Conservation (phyloP, 306 rosid genomes). For the Cicer arietinum region DNA sequence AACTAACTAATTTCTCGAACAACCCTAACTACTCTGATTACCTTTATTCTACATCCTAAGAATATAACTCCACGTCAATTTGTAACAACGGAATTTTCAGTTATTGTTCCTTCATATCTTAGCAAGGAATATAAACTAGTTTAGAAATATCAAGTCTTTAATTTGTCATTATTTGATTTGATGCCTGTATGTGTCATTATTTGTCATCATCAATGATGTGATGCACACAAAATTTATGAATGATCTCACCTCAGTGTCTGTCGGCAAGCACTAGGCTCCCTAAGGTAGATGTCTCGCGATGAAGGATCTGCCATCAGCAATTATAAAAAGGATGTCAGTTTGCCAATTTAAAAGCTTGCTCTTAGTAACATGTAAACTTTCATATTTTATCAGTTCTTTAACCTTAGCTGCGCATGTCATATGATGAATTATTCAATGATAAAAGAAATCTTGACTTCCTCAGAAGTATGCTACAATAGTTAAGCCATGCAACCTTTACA, state of each 20-base stretch:
- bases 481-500: slow-evolving; percentile 25
- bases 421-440: slow-evolving; percentile 27
- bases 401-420: slow-evolving; percentile 18
- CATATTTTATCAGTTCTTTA: slow-evolving; percentile 13
- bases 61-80: neutral
- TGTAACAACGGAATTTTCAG: neutral
- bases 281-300: slow-evolving; percentile 87
- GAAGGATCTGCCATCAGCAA: slow-evolving; percentile 67
- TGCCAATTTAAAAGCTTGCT: slow-evolving; percentile 22
- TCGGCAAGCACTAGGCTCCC: slow-evolving; percentile 83
- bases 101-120: neutral
- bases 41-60: no score
- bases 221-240: slow-evolving; percentile 42
- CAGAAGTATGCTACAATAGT: slow-evolving; percentile 12
- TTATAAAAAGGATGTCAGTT: slow-evolving; percentile 42
- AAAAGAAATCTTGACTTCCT: slow-evolving; percentile 7
- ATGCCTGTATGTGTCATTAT: neutral
- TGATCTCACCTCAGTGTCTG: slow-evolving; percentile 80
- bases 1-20: no score
- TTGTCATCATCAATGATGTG: slow-evolving; percentile 1
- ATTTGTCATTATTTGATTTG: neutral
- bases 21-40: no score
- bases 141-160: neutral
- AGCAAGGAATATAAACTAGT: neutral
- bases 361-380: slow-evolving; percentile 25